phyloP scores from a whole-genome alignment of 352 stramenopile species.

The Globisporangium solare region DNA sequence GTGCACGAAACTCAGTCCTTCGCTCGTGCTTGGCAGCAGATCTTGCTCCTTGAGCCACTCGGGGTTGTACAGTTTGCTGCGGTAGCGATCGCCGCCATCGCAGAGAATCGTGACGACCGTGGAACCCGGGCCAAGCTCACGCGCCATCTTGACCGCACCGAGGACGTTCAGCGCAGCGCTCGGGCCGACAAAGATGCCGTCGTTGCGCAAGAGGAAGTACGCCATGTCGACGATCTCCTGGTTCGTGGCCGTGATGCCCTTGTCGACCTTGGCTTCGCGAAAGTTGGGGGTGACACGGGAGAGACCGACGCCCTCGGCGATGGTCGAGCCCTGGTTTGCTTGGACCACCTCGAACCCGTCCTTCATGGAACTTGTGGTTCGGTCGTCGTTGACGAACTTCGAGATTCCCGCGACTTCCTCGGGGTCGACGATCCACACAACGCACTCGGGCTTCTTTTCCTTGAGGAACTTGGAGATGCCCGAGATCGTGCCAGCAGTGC shows the following conservation, averaged over 20 bases:
- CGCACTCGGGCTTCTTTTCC: slow-evolving; percentile 50
- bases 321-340: slow-evolving; percentile 79
- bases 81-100: slow-evolving; percentile 74
- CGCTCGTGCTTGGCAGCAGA: slow-evolving; percentile 26
- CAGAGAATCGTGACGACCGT: slow-evolving; percentile 82
- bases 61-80: slow-evolving; percentile 79
- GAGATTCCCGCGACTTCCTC: slow-evolving; percentile 84
- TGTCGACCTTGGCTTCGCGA: slow-evolving; percentile 85
- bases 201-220: slow-evolving; percentile 86
- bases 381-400: slow-evolving; percentile 71
- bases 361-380: slow-evolving; percentile 67
- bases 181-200: slow-evolving; percentile 91
- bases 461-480: slow-evolving; percentile 93
- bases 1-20: slow-evolving; percentile 29
- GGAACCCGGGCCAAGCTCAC: slow-evolving; percentile 54
- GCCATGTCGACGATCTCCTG: slow-evolving; percentile 94
- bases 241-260: slow-evolving; percentile 89
- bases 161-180: slow-evolving; percentile 77
- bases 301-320: slow-evolving; percentile 93
- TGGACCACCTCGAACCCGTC: slow-evolving; percentile 88
- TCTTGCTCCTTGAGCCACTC: slow-evolving; percentile 64
- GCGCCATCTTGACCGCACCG: slow-evolving; percentile 77
- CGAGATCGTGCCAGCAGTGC: slow-evolving; percentile 91
- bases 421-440: slow-evolving; percentile 76
- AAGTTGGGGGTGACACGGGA: slow-evolving; percentile 92